A percentile compares a stretch with the other conserved stretches of the same genome.
Evolutionary conservation across 2,329 filamentous ascomycete genomes (phyloP).

Genomic region (Botrytis elliptica): DNA sequence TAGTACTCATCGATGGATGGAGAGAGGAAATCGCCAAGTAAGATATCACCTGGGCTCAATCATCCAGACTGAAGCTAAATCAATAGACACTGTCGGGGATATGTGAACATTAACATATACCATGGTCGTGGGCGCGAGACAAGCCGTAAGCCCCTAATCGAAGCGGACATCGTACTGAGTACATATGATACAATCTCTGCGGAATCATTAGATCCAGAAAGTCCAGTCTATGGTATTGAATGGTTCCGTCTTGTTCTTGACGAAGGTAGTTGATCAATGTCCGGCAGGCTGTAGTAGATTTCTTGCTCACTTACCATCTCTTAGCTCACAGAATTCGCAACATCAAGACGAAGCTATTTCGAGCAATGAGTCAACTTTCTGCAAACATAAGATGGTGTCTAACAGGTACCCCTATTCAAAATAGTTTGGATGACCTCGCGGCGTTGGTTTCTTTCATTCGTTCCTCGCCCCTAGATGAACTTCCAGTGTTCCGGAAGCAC

Average conservation of each 20-base stretch:
- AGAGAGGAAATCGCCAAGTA: constrained; percentile 43
- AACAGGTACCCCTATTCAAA: constrained; percentile 36
- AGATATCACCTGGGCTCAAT: constrained; percentile 3
- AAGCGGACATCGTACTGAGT: constrained; percentile 46
- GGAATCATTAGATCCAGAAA: constrained; percentile 37
- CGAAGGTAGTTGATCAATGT: constrained; percentile 42
- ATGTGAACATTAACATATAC: constrained; percentile 40
- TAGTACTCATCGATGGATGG: constrained; percentile 46
- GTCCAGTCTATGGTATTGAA: constrained; percentile 39
- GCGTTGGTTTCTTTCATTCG: constrained; percentile 35
- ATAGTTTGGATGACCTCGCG: constrained; percentile 38
- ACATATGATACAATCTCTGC: constrained; percentile 48
- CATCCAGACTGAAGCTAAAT: neutral
- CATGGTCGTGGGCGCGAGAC: constrained; percentile 40
- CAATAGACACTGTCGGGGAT: constrained; percentile 39
- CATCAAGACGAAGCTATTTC: constrained; percentile 46
- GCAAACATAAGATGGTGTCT: constrained; percentile 44
- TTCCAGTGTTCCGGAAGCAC: constrained; percentile 23
- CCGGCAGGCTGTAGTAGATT: neutral
- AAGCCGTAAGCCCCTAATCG: constrained; percentile 30
- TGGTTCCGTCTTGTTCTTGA: constrained; percentile 48
- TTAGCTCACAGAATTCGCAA: constrained; percentile 52
- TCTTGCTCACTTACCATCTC: neutral
- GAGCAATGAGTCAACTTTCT: constrained; percentile 43
- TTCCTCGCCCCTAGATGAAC: constrained; percentile 19